Evolutionary conservation across 2,329 filamentous ascomycete genomes (phyloP).

Genomic region (Trichoderma breve): DNA sequence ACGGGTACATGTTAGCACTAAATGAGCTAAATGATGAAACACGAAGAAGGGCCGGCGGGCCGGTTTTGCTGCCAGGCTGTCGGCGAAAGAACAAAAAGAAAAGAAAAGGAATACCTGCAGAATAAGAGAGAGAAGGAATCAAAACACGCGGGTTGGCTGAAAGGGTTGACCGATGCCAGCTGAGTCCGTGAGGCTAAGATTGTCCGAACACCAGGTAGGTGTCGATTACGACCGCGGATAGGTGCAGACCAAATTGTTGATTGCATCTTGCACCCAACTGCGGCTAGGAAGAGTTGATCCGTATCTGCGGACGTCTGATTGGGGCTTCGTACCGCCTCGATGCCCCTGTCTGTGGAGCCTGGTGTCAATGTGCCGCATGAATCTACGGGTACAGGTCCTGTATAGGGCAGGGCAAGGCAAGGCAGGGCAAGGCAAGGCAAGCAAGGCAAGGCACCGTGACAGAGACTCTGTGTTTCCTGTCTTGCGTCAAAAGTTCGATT

Average conservation of each 20-base stretch:
- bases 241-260: conserved; percentile 7
- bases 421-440: background rate
- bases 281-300: conserved; percentile 4
- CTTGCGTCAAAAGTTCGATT: conserved; percentile 11
- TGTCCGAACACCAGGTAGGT: conserved; percentile 4
- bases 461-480: background rate
- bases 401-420: background rate
- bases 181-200: conserved; percentile 1
- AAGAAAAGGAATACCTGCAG: background rate
- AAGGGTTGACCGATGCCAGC: conserved; percentile 7
- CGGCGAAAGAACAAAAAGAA: background rate
- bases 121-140: background rate
- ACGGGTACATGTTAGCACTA: background rate
- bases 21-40: conserved; percentile 20
- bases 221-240: conserved; percentile 15
- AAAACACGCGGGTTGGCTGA: background rate
- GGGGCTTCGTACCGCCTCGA: background rate
- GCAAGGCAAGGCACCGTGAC: conserved; percentile 1
- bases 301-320: background rate
- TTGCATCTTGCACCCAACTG: conserved; percentile 13
- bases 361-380: conserved; percentile 4
- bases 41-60: conserved; percentile 11
- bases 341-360: conserved; percentile 8
- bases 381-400: background rate
- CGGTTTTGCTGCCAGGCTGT: background rate